phyloP scores from a whole-genome alignment of 257 asterid species.

The Salvia rosmarinus region DNA sequence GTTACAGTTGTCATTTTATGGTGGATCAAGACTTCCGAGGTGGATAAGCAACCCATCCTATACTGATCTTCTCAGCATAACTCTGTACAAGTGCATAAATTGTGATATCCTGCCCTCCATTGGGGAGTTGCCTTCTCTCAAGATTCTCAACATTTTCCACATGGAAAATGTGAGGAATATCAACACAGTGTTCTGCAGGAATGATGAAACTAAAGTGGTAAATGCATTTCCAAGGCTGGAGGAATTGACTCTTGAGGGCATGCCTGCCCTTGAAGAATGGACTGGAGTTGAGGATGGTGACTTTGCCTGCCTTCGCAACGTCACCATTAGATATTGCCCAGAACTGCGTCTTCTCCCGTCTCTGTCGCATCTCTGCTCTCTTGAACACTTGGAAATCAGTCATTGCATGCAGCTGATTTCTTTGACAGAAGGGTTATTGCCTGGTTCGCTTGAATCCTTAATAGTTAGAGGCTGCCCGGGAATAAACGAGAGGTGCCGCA shows the following conservation, averaged over 20 bases:
- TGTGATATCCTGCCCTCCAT: conserved; percentile 48
- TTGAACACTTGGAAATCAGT: conserved; percentile 41
- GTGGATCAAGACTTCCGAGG: conserved; percentile 46
- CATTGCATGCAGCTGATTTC: conserved; percentile 36
- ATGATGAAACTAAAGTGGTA: background rate
- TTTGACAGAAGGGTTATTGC: conserved; percentile 44
- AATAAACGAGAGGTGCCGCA: conserved; percentile 35
- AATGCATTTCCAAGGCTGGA: conserved; percentile 43
- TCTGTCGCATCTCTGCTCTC: conserved; percentile 35
- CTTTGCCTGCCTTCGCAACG: conserved; percentile 41
- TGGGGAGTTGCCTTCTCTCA: conserved; percentile 50
- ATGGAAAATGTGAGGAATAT: conserved; percentile 42
- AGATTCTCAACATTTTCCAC: conserved; percentile 34
- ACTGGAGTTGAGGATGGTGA: conserved; percentile 45
- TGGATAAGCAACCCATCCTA: conserved; percentile 56
- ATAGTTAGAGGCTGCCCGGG: conserved; percentile 43
- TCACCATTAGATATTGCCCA: conserved; percentile 45
- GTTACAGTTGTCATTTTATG: conserved; percentile 38
- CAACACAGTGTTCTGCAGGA: conserved; percentile 34
- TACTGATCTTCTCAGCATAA: conserved; percentile 37
- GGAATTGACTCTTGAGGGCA: conserved; percentile 41
- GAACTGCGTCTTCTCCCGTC: conserved; percentile 42
- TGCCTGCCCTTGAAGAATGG: conserved; percentile 51
- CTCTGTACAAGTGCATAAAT: conserved; percentile 45
- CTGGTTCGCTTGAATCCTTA: conserved; percentile 42